Base-by-base conservation (phyloP, 2,329 filamentous ascomycete genomes). In the Rachicladosporium sp. region DNA sequence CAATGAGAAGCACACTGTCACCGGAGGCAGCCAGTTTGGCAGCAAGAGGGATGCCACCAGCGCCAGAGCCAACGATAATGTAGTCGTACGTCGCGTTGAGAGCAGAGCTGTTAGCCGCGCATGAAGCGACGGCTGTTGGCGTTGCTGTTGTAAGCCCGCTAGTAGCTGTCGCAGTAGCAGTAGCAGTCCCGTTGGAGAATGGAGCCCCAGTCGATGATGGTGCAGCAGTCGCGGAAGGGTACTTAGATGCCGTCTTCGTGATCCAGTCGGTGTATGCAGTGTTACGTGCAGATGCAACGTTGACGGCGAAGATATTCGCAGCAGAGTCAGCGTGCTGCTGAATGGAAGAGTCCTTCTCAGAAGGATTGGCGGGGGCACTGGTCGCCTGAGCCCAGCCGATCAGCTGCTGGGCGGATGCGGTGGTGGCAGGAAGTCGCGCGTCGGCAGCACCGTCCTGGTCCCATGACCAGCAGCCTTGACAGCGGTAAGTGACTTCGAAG, bases 401-500 rank as follows among this genome's bases (percentile, higher is more conserved):
- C 6, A 55, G 35, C 33, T 55, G 52, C 4, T 44, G 43, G n/a
- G 59, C 60, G 11, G 46, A 50, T n/a, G 50, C 48, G 23, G 50
- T 50, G 29, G 52, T 56, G 15, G 47, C 43, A 1, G 64, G 64
- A 8, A 61, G 44, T 39, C 64, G 60, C 6, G 55, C 57, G 34
- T 59, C 60, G 10, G 52, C 48, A n/a, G 58, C 59, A 31, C 62
- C 62, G 2, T 58, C 56, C 29, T 66, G 62, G 39, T 65, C 53
- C 64, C 64, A 67, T 9, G 49, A 46, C 61, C 61, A 67, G 48
- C 64, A 67, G 51, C 56, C 50, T 47, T 76, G 58, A 58, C 79
- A 83, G 35, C 74, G 69, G 61, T 80, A 83, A n/a, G 80, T 68
- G 35, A 81, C 53, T 34, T 71, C 71, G 55, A 74, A 83, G 46